phyloP scores from a whole-genome alignment of 352 stramenopile species.

The Phytophthora sansomeana region DNA sequence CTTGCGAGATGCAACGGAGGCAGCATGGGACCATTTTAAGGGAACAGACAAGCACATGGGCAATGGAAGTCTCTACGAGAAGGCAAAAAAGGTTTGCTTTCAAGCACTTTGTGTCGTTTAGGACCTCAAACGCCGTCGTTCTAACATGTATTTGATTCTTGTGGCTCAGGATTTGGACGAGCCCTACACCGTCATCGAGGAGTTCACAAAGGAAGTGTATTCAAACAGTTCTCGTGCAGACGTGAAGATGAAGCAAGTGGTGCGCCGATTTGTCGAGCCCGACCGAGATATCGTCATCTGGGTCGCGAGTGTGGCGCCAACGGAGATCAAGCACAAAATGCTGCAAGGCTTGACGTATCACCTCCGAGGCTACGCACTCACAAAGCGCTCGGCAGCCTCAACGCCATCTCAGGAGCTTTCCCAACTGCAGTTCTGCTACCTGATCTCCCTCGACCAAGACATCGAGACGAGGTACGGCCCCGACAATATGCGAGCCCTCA shows the following conservation, averaged over 20 bases:
- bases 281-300: slow-evolving; percentile 71
- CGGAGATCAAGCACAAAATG: slow-evolving; percentile 62
- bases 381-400: slow-evolving; percentile 43
- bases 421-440: slow-evolving; percentile 56
- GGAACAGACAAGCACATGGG: slow-evolving; percentile 34
- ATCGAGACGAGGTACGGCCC: slow-evolving; percentile 26
- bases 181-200: slow-evolving; percentile 62
- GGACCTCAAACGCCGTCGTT: background rate
- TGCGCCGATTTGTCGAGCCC: slow-evolving; percentile 60
- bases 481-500: slow-evolving; percentile 43
- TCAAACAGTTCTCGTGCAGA: slow-evolving; percentile 54
- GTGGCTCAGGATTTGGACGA: slow-evolving; percentile 28
- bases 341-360: slow-evolving; percentile 44
- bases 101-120: background rate
- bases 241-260: slow-evolving; percentile 63
- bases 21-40: slow-evolving; percentile 40
- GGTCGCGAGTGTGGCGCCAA: slow-evolving; percentile 55
- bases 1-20: slow-evolving; percentile 10
- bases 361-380: slow-evolving; percentile 63
- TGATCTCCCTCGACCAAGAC: slow-evolving; percentile 57
- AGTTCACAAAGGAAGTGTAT: slow-evolving; percentile 61
- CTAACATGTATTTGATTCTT: background rate
- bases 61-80: slow-evolving; percentile 35
- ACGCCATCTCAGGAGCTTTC: slow-evolving; percentile 37
- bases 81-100: slow-evolving; percentile 22